These are phyloP conservation scores for Creolimax fragrantissima DNA, from an alignment of 78 protist genomes.

Conservation along the genomic window DNA sequence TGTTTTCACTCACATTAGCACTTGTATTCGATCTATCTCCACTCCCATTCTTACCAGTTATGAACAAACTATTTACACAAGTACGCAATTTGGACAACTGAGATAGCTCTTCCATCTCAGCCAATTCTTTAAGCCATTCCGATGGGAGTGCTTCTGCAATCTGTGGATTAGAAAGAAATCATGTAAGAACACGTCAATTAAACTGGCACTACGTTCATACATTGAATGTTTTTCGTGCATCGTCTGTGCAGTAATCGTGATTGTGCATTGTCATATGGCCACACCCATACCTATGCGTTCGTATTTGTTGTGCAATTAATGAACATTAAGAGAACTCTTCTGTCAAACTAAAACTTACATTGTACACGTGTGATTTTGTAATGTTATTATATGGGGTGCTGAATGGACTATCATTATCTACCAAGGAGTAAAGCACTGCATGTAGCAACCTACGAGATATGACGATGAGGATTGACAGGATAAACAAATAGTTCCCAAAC, in stretches of 20 bases:
- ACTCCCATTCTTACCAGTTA: too few species aligned
- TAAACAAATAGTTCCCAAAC: too few species aligned
- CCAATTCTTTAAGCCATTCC: neutral
- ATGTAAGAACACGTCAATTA: neutral
- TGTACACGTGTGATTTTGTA: too few species aligned
- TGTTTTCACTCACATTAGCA: neutral
- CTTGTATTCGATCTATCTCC: neutral
- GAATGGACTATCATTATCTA: too few species aligned
- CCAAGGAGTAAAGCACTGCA: too few species aligned
- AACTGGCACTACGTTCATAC: neutral
- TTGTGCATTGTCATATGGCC: neutral
- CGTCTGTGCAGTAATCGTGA: neutral
- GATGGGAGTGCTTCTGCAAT: neutral
- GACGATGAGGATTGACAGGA: too few species aligned
- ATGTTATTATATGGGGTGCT: too few species aligned
- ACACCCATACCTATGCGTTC: neutral
- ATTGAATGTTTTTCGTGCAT: neutral
- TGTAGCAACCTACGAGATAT: too few species aligned
- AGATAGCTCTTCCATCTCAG: neutral
- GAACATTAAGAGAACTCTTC: too few species aligned
- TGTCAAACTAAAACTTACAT: too few species aligned
- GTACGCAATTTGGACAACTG: neutral
- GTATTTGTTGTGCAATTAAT: neutral
- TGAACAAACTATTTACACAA: neutral
- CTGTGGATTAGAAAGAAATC: neutral